phyloP scores from a whole-genome alignment of 192 early-diverging fungal species.

The Backusella parvicylindrica region DNA sequence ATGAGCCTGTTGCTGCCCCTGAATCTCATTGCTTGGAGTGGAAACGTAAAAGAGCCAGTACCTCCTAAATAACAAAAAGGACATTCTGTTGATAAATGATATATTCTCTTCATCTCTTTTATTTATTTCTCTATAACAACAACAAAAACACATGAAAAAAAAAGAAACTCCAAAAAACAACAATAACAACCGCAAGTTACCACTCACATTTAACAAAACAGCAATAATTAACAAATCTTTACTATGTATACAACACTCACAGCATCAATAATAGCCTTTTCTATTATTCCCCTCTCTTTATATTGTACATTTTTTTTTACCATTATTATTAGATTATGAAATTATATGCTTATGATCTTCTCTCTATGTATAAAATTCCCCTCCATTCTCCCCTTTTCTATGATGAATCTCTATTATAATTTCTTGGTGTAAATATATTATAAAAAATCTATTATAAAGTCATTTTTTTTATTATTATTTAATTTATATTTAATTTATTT shows the following conservation, averaged over 20 bases:
- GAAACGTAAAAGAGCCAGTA: conserved; percentile 14
- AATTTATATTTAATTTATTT: background rate
- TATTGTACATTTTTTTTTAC: background rate
- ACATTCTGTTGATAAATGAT: background rate
- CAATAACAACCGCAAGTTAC: background rate
- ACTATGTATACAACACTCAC: background rate
- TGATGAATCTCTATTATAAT: conserved; percentile 6
- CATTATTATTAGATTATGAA: background rate
- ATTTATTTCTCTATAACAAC: background rate
- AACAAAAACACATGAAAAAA: background rate
- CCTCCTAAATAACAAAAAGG: background rate
- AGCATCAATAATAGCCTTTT: too few relatives aligned
- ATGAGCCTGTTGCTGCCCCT: conserved; percentile 1
- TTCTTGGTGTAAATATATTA: background rate
- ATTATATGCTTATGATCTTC: conserved; percentile 2
- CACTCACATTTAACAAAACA: background rate
- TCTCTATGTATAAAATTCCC: background rate
- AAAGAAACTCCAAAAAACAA: background rate
- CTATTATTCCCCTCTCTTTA: background rate
- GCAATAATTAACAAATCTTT: background rate
- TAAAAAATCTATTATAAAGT: background rate
- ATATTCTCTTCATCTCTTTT: background rate
- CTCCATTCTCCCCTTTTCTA: background rate
- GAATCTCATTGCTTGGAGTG: conserved; percentile 19
- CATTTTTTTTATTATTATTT: background rate